These are phyloP conservation scores for Digitaria exilis DNA, from an alignment of 202 grass and related monocot genomes.

Conservation along the genomic window DNA sequence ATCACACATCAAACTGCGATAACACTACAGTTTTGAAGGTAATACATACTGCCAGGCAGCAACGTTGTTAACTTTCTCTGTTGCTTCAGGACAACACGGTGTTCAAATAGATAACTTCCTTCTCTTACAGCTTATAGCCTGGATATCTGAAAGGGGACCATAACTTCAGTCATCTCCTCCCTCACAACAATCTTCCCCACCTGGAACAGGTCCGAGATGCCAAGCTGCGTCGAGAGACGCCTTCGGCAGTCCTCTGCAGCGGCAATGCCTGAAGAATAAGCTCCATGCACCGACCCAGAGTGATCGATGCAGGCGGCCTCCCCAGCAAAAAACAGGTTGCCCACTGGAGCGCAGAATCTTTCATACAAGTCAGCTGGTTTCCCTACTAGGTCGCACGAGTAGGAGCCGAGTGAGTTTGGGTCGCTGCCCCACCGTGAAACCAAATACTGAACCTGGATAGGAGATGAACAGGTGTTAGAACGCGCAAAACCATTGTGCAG, in stretches of 20 bases:
- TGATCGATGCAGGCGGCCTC: conserved; percentile 91
- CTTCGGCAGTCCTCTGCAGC: conserved; percentile 82
- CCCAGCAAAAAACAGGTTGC: conserved; percentile 92
- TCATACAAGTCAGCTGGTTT: conserved; percentile 95
- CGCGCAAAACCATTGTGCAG: background rate
- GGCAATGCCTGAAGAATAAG: conserved; percentile 76
- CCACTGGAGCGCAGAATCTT: conserved; percentile 87
- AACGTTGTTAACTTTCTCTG: background rate
- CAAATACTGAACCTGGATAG: conserved; percentile 78
- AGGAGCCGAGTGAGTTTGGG: conserved; percentile 77
- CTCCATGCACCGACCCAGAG: conserved; percentile 92
- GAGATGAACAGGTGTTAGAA: conserved; percentile 8
- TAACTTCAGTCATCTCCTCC: conserved; percentile 76
- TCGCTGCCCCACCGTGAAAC: conserved; percentile 93
- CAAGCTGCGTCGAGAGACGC: conserved; percentile 64
- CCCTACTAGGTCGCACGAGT: conserved; percentile 90
- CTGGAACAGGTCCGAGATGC: conserved; percentile 67
- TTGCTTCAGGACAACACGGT: background rate
- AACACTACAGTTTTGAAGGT: background rate
- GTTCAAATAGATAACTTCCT: background rate
- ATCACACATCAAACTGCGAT: background rate
- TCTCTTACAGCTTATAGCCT: conserved; percentile 82
- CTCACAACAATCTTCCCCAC: conserved; percentile 65
- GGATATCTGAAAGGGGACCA: conserved; percentile 95
- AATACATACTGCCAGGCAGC: background rate